phyloP scores from a whole-genome alignment of 2,329 filamentous ascomycete species.

The Pestalotiopsis sp. region DNA sequence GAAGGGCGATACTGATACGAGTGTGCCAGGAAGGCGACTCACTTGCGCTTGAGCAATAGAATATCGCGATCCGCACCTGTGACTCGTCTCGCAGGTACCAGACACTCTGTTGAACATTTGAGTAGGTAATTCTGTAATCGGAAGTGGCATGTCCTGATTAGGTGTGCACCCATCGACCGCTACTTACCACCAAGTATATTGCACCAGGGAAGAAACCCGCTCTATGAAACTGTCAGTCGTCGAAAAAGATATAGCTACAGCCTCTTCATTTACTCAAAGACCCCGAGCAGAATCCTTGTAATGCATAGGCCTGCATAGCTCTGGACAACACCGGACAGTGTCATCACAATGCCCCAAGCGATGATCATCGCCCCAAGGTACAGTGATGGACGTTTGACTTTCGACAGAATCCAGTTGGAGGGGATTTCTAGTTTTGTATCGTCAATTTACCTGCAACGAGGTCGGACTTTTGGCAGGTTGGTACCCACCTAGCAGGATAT shows the following conservation, averaged over 20 bases:
- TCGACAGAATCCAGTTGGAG: not conserved
- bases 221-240: not conserved
- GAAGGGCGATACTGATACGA: not conserved
- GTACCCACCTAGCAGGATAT: not conserved
- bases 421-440: not conserved
- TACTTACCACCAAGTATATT: slow-evolving; percentile 2
- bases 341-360: slow-evolving; percentile 1
- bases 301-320: not conserved
- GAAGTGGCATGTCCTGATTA: too few species aligned
- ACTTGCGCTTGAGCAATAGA: slow-evolving; percentile 7
- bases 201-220: slow-evolving; percentile 5
- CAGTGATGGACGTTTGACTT: not conserved
- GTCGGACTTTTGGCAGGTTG: not conserved
- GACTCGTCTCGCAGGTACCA: slow-evolving; percentile 5
- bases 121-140: not conserved
- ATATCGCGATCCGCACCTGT: not conserved
- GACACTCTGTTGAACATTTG: not conserved
- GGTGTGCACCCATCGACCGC: not conserved
- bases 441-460: not conserved
- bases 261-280: not conserved
- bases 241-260: not conserved
- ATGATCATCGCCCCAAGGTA: slow-evolving; percentile 1
- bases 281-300: not conserved
- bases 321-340: not conserved
- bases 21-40: slow-evolving; percentile 7